These are phyloP conservation scores for Talaromyces piceae DNA, from an alignment of 2,329 filamentous ascomycete genomes.

Conservation along the genomic window DNA sequence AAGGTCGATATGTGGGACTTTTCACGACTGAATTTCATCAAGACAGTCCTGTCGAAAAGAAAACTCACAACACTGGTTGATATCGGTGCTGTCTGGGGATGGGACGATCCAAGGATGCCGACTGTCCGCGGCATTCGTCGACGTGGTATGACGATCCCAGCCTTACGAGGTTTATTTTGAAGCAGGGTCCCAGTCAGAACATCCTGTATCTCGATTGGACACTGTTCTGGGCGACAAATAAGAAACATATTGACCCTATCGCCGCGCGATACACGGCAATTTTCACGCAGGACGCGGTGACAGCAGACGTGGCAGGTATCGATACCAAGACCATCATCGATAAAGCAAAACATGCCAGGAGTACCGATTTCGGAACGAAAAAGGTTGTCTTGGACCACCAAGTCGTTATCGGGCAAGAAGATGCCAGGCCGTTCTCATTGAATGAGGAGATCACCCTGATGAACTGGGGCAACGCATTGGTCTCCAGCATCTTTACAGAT, in stretches of 20 bases:
- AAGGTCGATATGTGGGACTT: slow-evolving; percentile 45
- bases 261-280: slow-evolving; percentile 68
- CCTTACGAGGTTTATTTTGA: slow-evolving; percentile 42
- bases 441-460: slow-evolving; percentile 92
- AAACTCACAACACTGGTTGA: slow-evolving; percentile 45
- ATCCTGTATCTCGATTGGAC: slow-evolving; percentile 44
- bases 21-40: slow-evolving; percentile 45
- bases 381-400: slow-evolving; percentile 35
- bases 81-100: slow-evolving; percentile 41
- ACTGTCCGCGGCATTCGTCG: slow-evolving; percentile 44
- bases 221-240: slow-evolving; percentile 54
- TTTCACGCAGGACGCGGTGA: slow-evolving; percentile 61
- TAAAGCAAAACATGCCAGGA: background rate
- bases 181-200: slow-evolving; percentile 43
- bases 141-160: slow-evolving; percentile 42
- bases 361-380: background rate
- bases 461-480: slow-evolving; percentile 70
- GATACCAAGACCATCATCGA: slow-evolving; percentile 22
- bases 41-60: slow-evolving; percentile 43
- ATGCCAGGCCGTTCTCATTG: slow-evolving; percentile 70
- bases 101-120: slow-evolving; percentile 45
- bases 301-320: slow-evolving; percentile 62
- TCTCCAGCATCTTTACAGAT: slow-evolving; percentile 44
- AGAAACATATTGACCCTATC: slow-evolving; percentile 72
- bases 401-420: slow-evolving; percentile 76